Evolutionary conservation across 345 rosid species (phyloP).

Genomic region (Lepidium didymum): DNA sequence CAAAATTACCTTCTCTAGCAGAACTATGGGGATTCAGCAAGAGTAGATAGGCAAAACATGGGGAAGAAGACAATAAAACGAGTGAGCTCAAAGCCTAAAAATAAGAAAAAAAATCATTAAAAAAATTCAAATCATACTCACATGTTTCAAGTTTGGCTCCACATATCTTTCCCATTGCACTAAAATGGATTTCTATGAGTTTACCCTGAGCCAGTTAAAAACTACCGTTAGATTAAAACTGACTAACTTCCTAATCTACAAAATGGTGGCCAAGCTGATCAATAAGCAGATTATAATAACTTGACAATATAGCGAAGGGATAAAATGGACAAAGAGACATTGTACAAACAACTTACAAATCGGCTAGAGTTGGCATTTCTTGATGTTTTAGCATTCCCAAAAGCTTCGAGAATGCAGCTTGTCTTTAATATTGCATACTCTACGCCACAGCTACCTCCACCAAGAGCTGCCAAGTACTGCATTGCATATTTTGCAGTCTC

Average conservation of each 20-base stretch:
- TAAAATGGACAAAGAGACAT: background rate
- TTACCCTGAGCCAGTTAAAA: constrained; percentile 60
- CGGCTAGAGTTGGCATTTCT: constrained; percentile 89
- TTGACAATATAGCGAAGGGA: background rate
- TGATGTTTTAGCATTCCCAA: constrained; percentile 95
- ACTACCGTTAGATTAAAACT: constrained; percentile 1
- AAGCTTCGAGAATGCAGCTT: constrained; percentile 81
- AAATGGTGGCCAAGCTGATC: background rate
- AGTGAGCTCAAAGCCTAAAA: constrained; percentile 9
- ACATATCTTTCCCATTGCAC: constrained; percentile 65
- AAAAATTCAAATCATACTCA: constrained; percentile 32
- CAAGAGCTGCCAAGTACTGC: constrained; percentile 86
- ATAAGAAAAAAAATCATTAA: constrained; percentile 2
- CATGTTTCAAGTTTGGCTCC: constrained; percentile 88
- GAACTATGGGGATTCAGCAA: constrained; percentile 40
- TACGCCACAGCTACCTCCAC: constrained; percentile 71
- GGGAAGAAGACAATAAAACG: constrained; percentile 9
- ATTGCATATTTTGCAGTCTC: constrained; percentile 91
- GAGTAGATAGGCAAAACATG: constrained; percentile 13
- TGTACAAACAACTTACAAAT: constrained; percentile 56
- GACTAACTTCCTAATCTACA: background rate
- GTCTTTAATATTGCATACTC: constrained; percentile 62
- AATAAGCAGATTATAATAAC: background rate
- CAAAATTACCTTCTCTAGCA: constrained; percentile 82
- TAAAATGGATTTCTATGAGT: constrained; percentile 79